Conservation (phyloP, 2,329 filamentous ascomycete species). For the Fusarium chlamydosporum region DNA sequence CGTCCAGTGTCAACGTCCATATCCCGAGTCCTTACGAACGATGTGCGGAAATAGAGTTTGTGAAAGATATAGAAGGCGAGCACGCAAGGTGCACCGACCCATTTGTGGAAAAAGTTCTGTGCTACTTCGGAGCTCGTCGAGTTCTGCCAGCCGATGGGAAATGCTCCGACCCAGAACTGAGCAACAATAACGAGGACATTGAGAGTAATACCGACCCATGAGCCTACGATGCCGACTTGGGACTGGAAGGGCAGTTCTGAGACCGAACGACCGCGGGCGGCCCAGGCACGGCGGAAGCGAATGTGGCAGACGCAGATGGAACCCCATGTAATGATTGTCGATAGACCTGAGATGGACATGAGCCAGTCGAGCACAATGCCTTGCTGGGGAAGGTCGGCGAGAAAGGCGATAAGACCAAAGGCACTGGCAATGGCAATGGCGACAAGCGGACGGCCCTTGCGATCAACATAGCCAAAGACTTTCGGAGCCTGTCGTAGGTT, state of each 20-base stretch:
- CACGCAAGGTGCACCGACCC: conserved; percentile 78
- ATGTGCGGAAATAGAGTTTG: conserved; percentile 80
- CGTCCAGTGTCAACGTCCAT: conserved; percentile 92
- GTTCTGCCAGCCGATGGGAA: conserved; percentile 73
- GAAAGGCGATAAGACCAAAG: conserved; percentile 82
- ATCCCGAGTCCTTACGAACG: conserved; percentile 74
- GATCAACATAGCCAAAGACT: conserved; percentile 85
- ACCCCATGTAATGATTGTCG: conserved; percentile 83
- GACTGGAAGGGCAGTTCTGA: conserved; percentile 85
- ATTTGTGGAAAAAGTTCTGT: conserved; percentile 79
- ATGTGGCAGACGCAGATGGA: conserved; percentile 93
- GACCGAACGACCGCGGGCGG: conserved; percentile 74
- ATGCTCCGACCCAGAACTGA: conserved; percentile 90
- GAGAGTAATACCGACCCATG: conserved; percentile 82
- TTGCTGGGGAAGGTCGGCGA: conserved; percentile 75
- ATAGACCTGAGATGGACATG: conserved; percentile 79
- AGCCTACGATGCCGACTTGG: conserved; percentile 83
- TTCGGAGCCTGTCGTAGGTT: conserved; percentile 87
- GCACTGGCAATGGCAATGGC: conserved; percentile 77
- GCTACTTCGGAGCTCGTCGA: conserved; percentile 64
- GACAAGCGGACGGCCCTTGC: conserved; percentile 82
- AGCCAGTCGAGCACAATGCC: conserved; percentile 83
- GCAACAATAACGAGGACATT: conserved; percentile 83
- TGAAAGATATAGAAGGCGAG: conserved; percentile 78
- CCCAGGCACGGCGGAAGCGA: conserved; percentile 89